Evolutionary conservation across 1,284 basidiomycete species (phyloP), one percentile per base, ranked within the genome.

Genomic region (Thelephora terrestris): DNA sequence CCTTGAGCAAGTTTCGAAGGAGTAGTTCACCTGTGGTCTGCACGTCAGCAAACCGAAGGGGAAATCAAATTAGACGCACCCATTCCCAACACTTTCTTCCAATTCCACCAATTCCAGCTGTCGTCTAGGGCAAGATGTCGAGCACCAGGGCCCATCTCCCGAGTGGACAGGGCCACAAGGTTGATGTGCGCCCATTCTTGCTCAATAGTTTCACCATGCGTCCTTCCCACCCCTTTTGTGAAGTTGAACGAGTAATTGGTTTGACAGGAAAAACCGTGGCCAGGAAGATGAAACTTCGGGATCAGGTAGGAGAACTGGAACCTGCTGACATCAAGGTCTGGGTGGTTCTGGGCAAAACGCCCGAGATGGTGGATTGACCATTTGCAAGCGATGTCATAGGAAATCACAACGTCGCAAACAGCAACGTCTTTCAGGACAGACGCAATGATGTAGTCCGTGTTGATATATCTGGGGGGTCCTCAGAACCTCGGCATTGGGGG

Each of bases 331-430:
- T 61, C 5, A 51, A 55, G 24, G 57, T 57, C 9, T 49, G 47
- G 24, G 35, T 58, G 34, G 17, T 47, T 40, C 4, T 45, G 12
- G 4, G 50, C 35, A 1, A 57, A 36, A 47, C 55, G 50, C 5
- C 38, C 12, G 29, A 34, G 48, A 32, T 63, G 50, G n/a, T 59
- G 47, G 17, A 52, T 57, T 20, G 20, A 53, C 57, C 58, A 68
- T 45, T 68, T 64, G 47, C 68, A 70, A 0, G 55, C 63, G 29
- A 69, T 63, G 51, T 68, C 63, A 47, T 69, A 69, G 0, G 62
- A 62, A 0, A 65, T 37, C 5, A 66, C 46, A 3, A 64, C 24
- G 1, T 24, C 25, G 4, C 53, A 18, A 2, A 55, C 4, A 0
- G 32, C 18, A 12, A 50, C 43, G 7, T 51, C 52, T 1, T 43